Conservation (phyloP, 768 basidiomycete genomes). For the Xanthoconium stramineum region DNA sequence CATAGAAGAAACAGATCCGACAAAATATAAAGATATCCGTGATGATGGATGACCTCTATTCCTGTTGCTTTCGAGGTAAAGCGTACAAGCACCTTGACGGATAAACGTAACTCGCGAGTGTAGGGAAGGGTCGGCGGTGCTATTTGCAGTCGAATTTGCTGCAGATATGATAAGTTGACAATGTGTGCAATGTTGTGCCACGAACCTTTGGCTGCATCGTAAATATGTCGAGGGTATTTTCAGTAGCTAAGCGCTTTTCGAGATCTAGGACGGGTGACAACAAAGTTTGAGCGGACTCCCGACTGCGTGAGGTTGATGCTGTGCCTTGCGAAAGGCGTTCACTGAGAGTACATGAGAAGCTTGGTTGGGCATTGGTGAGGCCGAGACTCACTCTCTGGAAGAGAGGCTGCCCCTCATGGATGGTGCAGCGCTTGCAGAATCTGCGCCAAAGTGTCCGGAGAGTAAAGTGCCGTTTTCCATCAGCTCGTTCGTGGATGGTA, state of each 20-base stretch:
- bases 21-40: constrained; percentile 83
- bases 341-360: constrained; percentile 32
- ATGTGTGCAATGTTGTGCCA: neutral
- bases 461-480: constrained; percentile 8
- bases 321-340: constrained; percentile 63
- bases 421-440: constrained; percentile 44
- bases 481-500: neutral
- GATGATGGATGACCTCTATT: constrained; percentile 66
- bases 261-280: constrained; percentile 69
- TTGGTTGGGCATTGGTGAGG: neutral
- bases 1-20: constrained; percentile 92
- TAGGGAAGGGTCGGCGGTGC: constrained; percentile 75
- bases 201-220: constrained; percentile 89
- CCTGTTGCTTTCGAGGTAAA: constrained; percentile 78
- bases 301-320: constrained; percentile 49
- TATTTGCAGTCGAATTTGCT: constrained; percentile 93
- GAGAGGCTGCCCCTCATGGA: constrained; percentile 52
- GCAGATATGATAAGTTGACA: constrained; percentile 6
- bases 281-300: constrained; percentile 49
- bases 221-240: constrained; percentile 87
- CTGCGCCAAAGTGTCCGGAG: constrained; percentile 21
- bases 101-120: constrained; percentile 70
- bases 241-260: constrained; percentile 74
- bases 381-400: constrained; percentile 51
- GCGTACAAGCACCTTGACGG: constrained; percentile 66